Evolutionary conservation across 108 stramenopile species (phyloP), one percentile per base, ranked within the genome.

Genomic region (Nitzschia sp.): DNA sequence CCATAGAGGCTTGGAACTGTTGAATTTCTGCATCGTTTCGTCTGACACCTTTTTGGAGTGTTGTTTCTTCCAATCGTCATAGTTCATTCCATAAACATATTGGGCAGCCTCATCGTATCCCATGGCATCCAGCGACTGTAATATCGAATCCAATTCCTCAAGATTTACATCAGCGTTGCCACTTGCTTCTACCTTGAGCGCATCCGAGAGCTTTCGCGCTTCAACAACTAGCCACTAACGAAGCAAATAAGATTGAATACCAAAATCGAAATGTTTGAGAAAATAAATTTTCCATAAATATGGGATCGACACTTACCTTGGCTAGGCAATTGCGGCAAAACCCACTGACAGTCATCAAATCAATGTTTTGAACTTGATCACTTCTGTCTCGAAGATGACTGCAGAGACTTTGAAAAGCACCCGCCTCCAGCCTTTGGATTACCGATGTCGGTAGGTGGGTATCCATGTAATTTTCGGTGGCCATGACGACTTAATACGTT

Each of bases 291-390:
- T 56, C 2, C 35, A 54, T 49, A 4, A 3, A 13, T 5, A 13
- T 26, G 17, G n/a, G n/a, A n/a, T n/a, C n/a, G n/a, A n/a, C n/a
- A 59, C 82, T 36, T 68, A 86, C 90, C 82, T 95, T 97, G 36
- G 92, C 88, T 13, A 97, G 70, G 66, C 96, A 97, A 60, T 97
- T 97, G 8, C 96, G 79, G 79, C 96, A 97, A 74, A 97, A 97
- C 17, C 96, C 96, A 46, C 85, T 78, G 24, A 92, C 57, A 8
- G 91, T 87, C 96, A 97, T 97, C 25, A 97, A 66, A 74, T 94
- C 94, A 58, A 97, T 91, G 70, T 97, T 97, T 63, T 78, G 82
- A 21, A 94, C 93, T 67, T 69, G 70, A 51, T 91, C 93, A 53
- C 85, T 86, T n/a, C 90, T 72, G 23, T 85, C 84, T 53, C 75